phyloP scores from a whole-genome alignment of 306 rosid genomes.

The Quercus gilva region DNA sequence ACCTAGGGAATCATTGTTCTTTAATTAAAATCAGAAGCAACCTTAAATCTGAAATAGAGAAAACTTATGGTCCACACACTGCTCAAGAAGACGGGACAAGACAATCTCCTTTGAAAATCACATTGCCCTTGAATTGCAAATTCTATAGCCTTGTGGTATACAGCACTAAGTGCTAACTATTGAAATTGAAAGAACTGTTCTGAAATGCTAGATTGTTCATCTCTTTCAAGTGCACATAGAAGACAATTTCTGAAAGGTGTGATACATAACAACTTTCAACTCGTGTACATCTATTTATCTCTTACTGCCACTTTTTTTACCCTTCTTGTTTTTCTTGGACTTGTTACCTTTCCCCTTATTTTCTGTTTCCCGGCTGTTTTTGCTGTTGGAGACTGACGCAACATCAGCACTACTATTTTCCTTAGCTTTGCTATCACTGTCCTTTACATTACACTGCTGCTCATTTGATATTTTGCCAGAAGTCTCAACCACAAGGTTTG shows the following conservation, averaged over 20 bases:
- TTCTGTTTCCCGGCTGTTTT: background rate
- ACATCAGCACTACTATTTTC: background rate
- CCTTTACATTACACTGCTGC: background rate
- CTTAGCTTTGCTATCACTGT: background rate
- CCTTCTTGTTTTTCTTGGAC: background rate
- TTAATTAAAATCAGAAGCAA: too few species aligned
- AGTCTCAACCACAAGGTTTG: background rate
- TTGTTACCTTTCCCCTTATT: background rate
- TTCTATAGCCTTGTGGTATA: too few species aligned
- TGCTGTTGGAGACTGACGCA: background rate
- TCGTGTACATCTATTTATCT: background rate
- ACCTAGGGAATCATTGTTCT: too few species aligned
- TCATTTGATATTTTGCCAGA: background rate
- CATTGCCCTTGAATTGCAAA: too few species aligned
- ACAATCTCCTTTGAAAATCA: too few species aligned
- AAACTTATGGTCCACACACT: too few species aligned
- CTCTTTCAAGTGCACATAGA: background rate
- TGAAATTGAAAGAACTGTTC: background rate
- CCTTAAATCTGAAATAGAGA: too few species aligned
- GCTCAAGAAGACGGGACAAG: too few species aligned
- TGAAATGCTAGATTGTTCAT: background rate
- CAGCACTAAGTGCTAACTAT: too few species aligned
- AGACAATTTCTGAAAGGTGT: background rate
- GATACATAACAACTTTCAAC: too few species aligned
- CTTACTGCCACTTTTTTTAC: background rate